Evolutionary conservation across 169 alveolate species (phyloP).

Genomic region (Plasmodium gallinaceum): DNA sequence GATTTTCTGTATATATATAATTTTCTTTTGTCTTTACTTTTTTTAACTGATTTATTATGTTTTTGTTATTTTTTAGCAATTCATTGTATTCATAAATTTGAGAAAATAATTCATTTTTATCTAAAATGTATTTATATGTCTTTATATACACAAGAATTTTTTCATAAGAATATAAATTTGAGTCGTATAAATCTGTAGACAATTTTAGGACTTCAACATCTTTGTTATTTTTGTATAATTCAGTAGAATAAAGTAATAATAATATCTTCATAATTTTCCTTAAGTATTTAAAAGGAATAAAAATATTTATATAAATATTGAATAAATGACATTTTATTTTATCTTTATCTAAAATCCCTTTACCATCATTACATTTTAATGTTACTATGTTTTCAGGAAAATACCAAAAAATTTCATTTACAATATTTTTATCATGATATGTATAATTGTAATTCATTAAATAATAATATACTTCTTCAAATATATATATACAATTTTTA

Average conservation of each 20-base stretch:
- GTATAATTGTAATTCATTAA: slow-evolving; percentile 29
- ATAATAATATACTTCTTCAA: slow-evolving; percentile 37
- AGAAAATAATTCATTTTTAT: slow-evolving; percentile 7
- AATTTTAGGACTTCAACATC: not conserved
- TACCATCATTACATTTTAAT: slow-evolving; percentile 5
- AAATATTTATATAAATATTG: slow-evolving; percentile 23
- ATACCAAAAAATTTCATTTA: slow-evolving; percentile 25
- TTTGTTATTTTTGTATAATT: slow-evolving; percentile 8
- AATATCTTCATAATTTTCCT: slow-evolving; percentile 36
- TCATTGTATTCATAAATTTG: slow-evolving; percentile 28
- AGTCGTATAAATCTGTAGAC: slow-evolving; percentile 1
- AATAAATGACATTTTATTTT: slow-evolving; percentile 31
- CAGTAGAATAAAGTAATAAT: slow-evolving; percentile 5
- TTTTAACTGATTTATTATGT: not conserved
- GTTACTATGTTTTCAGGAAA: slow-evolving; percentile 23
- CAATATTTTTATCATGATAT: slow-evolving; percentile 9
- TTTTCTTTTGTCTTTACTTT: not conserved
- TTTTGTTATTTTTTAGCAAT: slow-evolving; percentile 16
- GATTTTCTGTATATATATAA: not conserved
- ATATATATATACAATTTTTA: slow-evolving; percentile 21
- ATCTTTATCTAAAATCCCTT: not conserved
- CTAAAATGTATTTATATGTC: slow-evolving; percentile 8
- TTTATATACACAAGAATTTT: slow-evolving; percentile 17
- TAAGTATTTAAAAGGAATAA: slow-evolving; percentile 10
- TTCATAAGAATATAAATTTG: slow-evolving; percentile 12